These are phyloP conservation scores for Boletus rubroflammeus DNA, from an alignment of 768 basidiomycete genomes.

Conservation along the genomic window DNA sequence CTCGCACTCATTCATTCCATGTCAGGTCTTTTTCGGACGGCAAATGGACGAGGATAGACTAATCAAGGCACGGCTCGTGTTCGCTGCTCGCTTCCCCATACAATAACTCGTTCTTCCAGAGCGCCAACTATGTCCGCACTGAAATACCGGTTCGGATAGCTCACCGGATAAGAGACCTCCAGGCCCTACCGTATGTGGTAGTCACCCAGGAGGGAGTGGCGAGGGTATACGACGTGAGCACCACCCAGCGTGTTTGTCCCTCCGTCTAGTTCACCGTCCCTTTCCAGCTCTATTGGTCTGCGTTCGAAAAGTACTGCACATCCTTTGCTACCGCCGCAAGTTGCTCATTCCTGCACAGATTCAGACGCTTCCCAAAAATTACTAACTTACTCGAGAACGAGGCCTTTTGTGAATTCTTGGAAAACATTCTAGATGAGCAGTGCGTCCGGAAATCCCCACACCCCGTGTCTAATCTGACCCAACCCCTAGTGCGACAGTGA, in stretches of 20 bases:
- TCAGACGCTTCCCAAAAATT: slow-evolving; percentile 71
- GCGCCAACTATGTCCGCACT: slow-evolving; percentile 86
- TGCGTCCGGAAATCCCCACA: slow-evolving; percentile 34
- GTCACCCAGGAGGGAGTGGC: slow-evolving; percentile 83
- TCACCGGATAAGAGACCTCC: slow-evolving; percentile 83
- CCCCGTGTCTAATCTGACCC: slow-evolving; percentile 5
- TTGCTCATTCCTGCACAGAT: slow-evolving; percentile 39
- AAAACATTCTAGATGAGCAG: slow-evolving; percentile 70
- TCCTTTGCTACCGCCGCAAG: neutral
- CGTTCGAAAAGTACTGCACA: slow-evolving; percentile 69
- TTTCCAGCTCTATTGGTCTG: slow-evolving; percentile 74
- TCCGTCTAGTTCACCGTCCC: slow-evolving; percentile 1
- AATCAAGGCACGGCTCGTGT: slow-evolving; percentile 51
- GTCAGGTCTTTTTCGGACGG: slow-evolving; percentile 81
- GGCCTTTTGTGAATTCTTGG: slow-evolving; percentile 71
- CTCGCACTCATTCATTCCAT: slow-evolving; percentile 4
- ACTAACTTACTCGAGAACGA: slow-evolving; percentile 72
- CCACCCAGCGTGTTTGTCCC: neutral
- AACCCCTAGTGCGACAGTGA: slow-evolving; percentile 59
- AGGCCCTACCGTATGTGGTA: slow-evolving; percentile 80
- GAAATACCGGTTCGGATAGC: slow-evolving; percentile 87
- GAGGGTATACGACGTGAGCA: slow-evolving; percentile 78
- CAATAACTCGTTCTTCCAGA: slow-evolving; percentile 40
- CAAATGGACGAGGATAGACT: slow-evolving; percentile 75
- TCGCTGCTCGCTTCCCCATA: neutral